phyloP scores from a whole-genome alignment of 2,329 filamentous ascomycete species.

The Arthrobotrys conoides region DNA sequence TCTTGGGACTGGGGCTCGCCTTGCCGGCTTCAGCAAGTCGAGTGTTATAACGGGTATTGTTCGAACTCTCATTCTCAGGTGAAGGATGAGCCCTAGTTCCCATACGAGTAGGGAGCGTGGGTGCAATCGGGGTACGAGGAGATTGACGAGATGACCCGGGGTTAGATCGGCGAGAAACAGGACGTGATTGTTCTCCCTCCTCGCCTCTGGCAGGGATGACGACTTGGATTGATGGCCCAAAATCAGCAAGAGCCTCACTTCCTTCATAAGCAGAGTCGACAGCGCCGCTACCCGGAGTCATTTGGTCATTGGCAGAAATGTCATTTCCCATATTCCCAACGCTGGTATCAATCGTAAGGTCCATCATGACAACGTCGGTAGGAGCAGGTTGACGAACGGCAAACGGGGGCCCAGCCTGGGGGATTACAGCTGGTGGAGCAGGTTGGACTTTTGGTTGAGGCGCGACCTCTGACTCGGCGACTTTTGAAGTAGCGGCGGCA shows the following conservation, averaged over 20 bases:
- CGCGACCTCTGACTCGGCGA: neutral
- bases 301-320: neutral
- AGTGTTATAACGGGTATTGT: conserved; percentile 36
- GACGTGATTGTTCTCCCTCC: conserved; percentile 37
- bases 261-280: conserved; percentile 25
- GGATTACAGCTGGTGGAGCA: neutral
- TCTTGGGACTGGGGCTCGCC: conserved; percentile 18
- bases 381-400: neutral
- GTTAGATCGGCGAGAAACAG: conserved; percentile 55
- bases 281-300: conserved; percentile 10
- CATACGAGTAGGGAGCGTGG: conserved; percentile 38
- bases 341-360: conserved; percentile 29
- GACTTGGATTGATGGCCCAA: conserved; percentile 29
- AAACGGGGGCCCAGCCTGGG: neutral
- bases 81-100: conserved; percentile 51
- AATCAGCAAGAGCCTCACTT: conserved; percentile 29
- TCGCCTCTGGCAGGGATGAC: conserved; percentile 27
- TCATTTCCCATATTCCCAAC: neutral
- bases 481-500: neutral
- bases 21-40: conserved; percentile 36
- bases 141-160: conserved; percentile 30
- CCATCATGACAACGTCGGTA: conserved; percentile 45
- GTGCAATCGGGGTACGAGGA: conserved; percentile 40
- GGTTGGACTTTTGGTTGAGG: conserved; percentile 12
- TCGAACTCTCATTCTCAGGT: conserved; percentile 32